Percentiles rank a stretch among this genome's conserved stretches.
Evolutionary conservation across 768 basidiomycete species (phyloP).

Genomic region (Tulasnella sp.): DNA sequence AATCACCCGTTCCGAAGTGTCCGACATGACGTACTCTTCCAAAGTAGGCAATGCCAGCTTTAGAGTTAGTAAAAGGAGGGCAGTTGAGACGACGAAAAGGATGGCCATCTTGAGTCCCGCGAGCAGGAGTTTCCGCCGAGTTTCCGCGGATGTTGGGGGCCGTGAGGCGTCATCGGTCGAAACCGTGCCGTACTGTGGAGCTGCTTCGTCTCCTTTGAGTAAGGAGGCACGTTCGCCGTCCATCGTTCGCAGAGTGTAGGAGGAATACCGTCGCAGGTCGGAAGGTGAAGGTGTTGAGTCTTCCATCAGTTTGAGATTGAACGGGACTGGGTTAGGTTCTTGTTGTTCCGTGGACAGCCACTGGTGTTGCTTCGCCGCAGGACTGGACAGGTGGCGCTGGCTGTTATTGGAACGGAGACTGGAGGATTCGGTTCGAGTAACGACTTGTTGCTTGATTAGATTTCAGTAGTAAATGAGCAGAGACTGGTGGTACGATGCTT

Average conservation of each 20-base stretch:
- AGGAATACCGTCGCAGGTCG: not conserved
- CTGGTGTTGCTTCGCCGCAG: not conserved
- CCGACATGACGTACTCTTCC: slow-evolving; percentile 46
- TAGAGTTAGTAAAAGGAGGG: slow-evolving; percentile 64
- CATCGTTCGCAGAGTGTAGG: not conserved
- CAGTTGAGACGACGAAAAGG: slow-evolving; percentile 59
- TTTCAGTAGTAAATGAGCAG: not conserved
- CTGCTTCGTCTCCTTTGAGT: slow-evolving; percentile 20
- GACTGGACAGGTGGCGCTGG: not conserved
- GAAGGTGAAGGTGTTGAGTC: not conserved
- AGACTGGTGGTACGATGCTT: not conserved
- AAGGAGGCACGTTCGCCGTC: not conserved
- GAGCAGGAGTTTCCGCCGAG: slow-evolving; percentile 39
- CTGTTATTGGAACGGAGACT: not conserved
- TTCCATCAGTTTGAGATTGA: not conserved
- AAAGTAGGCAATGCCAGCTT: slow-evolving; percentile 71
- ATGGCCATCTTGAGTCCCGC: slow-evolving; percentile 76
- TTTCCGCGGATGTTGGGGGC: not conserved
- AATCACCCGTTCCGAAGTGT: slow-evolving; percentile 8
- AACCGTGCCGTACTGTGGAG: slow-evolving; percentile 29
- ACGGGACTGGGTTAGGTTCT: not conserved
- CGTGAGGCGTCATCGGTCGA: slow-evolving; percentile 4
- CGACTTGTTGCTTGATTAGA: not conserved
- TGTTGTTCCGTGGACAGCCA: not conserved
- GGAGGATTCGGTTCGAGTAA: not conserved